phyloP scores from a whole-genome alignment of 495 filamentous ascomycete species.

The Schizothecium vesticola region DNA sequence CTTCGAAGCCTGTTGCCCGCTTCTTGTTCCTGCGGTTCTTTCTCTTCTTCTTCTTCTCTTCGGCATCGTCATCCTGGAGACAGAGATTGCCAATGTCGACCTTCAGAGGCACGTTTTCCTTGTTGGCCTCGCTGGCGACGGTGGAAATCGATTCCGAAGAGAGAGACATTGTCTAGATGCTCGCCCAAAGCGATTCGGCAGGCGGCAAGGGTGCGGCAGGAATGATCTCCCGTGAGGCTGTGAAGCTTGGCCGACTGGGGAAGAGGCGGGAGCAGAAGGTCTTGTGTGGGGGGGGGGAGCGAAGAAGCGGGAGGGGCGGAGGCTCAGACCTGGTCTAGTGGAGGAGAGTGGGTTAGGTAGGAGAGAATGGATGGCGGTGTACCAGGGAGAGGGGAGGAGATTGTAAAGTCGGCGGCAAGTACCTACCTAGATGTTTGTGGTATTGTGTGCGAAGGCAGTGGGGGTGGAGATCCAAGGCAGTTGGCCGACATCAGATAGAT shows the following conservation, averaged over 20 bases:
- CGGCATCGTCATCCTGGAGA: slow-evolving; percentile 1
- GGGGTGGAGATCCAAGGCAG: neutral
- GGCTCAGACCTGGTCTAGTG: neutral
- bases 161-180: neutral
- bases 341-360: neutral
- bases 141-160: neutral
- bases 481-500: neutral
- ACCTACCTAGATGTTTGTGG: slow-evolving; percentile 1
- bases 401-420: neutral
- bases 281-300: neutral
- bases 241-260: slow-evolving; percentile 1
- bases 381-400: neutral
- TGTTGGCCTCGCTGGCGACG: neutral
- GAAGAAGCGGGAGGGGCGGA: neutral
- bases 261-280: neutral
- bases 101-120: neutral
- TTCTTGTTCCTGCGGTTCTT: slow-evolving; percentile 29
- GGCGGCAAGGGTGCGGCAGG: neutral
- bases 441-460: slow-evolving; percentile 7
- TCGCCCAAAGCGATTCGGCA: neutral
- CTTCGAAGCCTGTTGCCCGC: slow-evolving; percentile 41
- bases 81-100: neutral
- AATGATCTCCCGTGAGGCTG: slow-evolving; percentile 11
- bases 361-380: neutral
- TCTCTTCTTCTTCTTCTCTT: slow-evolving; percentile 25